These are phyloP conservation scores for Candida frijolesensis DNA, from an alignment of 1,139 yeast species.

Conservation along the genomic window DNA sequence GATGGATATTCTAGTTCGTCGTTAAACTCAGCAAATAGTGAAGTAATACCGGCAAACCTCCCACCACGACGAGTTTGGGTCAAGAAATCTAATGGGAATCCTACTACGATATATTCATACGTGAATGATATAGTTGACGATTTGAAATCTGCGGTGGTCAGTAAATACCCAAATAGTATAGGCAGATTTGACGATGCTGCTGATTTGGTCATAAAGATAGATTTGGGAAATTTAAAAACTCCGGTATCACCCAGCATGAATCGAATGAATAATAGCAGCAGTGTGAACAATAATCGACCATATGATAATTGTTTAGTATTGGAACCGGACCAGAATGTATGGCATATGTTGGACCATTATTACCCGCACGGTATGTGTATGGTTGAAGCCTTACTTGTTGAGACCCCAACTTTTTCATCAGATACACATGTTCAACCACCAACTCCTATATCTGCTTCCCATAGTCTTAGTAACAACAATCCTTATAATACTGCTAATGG, in stretches of 20 bases:
- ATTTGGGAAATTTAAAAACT: conserved; percentile 17
- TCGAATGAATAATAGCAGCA: not conserved
- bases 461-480: not conserved
- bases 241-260: conserved; percentile 10
- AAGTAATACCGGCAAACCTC: conserved; percentile 15
- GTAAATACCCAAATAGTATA: conserved; percentile 69
- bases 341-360: conserved; percentile 57
- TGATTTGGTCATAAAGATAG: conserved; percentile 54
- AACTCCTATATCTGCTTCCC: not conserved
- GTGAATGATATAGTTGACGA: conserved; percentile 71
- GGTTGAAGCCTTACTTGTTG: conserved; percentile 67
- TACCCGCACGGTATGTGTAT: conserved; percentile 72
- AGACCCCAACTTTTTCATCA: conserved; percentile 20
- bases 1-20: conserved; percentile 2
- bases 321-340: conserved; percentile 68
- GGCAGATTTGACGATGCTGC: conserved; percentile 70
- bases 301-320: conserved; percentile 29
- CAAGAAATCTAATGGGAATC: conserved; percentile 54
- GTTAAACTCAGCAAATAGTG: conserved; percentile 5
- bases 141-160: conserved; percentile 59
- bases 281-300: not conserved
- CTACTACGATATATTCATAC: conserved; percentile 65
- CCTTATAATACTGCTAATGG: not conserved
- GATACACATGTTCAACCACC: conserved; percentile 7
- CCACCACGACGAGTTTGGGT: conserved; percentile 62